Base-by-base conservation (phyloP, 106 monocot genomes). In the Dendrobium chrysotoxum region DNA sequence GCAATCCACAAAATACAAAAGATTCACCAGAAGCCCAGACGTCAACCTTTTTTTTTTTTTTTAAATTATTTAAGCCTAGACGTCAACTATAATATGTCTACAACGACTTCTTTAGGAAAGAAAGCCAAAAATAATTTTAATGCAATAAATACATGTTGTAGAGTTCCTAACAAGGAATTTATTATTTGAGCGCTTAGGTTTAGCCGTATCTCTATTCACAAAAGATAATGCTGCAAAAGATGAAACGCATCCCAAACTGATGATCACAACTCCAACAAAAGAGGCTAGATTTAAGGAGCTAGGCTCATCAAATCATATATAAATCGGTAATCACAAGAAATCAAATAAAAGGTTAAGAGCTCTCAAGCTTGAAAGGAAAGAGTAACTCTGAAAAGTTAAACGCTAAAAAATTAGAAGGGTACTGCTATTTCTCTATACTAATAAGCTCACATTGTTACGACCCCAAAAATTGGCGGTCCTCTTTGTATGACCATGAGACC, bases 381-480 rank as follows among this genome's bases (percentile, higher is more conserved):
- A 50, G 23, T n/a, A 61, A 61, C n/a, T 61, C n/a, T 23, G 61
- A n/a, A 30, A 70, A 35, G 31, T 35, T 17, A 1, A 35, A 31
- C 15, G 1, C 2, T 15, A 70, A 30, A 70, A 23, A 70, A 25
- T 31, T 16, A 70, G 11, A 15, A 70, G 70, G 16, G 31, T 70
- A 13, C 15, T 70, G 31, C 15, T 31, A 16, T 31, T 70, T 70
- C 28, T 23, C 18, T 5, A 78, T 77, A 53, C 4, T 9, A 21
- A 81, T 20, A 73, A 53, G 82, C 96, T 91, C 78, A 96, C 96
- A 89, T 82, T 89, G 61, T 86, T 93, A 40, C 91, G 85, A 21
- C 91, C 91, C 96, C 93, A 96, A 79, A 96, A 93, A 77, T 88
- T 91, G 58, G 81, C 88, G 58, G 81, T 82, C 21, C 93, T 88